Evolutionary conservation across 2,329 filamentous ascomycete species (phyloP).

Genomic region (Sarocladiaceae sp.): DNA sequence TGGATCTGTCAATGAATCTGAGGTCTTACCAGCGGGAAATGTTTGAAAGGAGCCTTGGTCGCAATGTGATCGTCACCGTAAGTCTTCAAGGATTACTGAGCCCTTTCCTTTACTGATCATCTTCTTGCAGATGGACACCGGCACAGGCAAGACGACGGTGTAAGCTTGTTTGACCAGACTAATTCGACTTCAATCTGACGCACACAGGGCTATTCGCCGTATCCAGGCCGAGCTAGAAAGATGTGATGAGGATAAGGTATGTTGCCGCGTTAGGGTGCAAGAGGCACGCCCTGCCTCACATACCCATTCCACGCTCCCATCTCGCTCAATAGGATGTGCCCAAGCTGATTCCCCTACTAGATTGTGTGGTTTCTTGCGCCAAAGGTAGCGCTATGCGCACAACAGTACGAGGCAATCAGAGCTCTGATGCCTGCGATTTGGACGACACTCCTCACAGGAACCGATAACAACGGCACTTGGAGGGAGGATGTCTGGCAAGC

Average conservation of each 20-base stretch:
- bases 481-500: slow-evolving; percentile 60
- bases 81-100: too few relatives aligned
- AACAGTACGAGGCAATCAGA: slow-evolving; percentile 57
- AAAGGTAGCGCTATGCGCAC: slow-evolving; percentile 59
- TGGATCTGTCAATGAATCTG: slow-evolving; percentile 27
- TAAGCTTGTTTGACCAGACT: slow-evolving; percentile 31
- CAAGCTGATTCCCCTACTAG: too few relatives aligned
- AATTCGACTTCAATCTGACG: slow-evolving; percentile 15
- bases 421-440: slow-evolving; percentile 54
- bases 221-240: slow-evolving; percentile 59
- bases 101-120: too few relatives aligned
- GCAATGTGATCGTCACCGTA: slow-evolving; percentile 68
- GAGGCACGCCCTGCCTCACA: too few relatives aligned
- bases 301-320: too few relatives aligned
- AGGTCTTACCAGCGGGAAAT: slow-evolving; percentile 71
- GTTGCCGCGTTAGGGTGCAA: too few relatives aligned
- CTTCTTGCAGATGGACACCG: slow-evolving; percentile 69
- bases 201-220: slow-evolving; percentile 57
- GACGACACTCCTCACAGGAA: slow-evolving; percentile 58
- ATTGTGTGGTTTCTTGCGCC: slow-evolving; percentile 69
- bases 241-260: slow-evolving; percentile 46
- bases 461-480: slow-evolving; percentile 69
- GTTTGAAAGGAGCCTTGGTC: slow-evolving; percentile 60
- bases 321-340: too few relatives aligned
- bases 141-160: slow-evolving; percentile 74